Conservation (phyloP, 371 early-diverging fungal genomes). For the Nematocida homosporus region DNA sequence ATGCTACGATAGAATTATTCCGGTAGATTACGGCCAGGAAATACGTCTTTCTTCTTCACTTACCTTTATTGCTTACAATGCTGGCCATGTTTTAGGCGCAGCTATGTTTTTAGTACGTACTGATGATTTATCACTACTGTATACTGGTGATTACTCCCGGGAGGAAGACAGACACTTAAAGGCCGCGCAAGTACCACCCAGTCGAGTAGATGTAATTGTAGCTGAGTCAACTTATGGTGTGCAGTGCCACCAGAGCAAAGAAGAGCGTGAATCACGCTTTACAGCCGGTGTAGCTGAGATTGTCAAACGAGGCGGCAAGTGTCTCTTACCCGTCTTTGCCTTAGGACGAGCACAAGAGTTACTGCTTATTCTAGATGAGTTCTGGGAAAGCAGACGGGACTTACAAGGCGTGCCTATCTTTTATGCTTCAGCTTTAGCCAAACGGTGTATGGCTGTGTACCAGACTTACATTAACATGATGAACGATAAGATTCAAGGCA, state of each 20-base stretch:
- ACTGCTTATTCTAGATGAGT: slow-evolving; percentile 93
- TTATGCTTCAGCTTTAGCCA: slow-evolving; percentile 91
- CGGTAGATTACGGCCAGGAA: slow-evolving; percentile 91
- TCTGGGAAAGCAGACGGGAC: slow-evolving; percentile 90
- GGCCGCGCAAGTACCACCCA: slow-evolving; percentile 85
- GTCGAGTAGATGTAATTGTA: slow-evolving; percentile 83
- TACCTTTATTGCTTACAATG: slow-evolving; percentile 89
- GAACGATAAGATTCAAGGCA: slow-evolving; percentile 88
- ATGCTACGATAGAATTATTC: slow-evolving; percentile 86
- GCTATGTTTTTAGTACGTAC: slow-evolving; percentile 98
- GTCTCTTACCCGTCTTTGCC: slow-evolving; percentile 96
- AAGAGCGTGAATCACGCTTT: slow-evolving; percentile 74
- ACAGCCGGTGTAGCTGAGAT: slow-evolving; percentile 75
- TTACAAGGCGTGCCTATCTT: slow-evolving; percentile 85
- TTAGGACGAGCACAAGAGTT: slow-evolving; percentile 97
- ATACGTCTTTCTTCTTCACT: slow-evolving; percentile 89
- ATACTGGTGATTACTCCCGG: slow-evolving; percentile 98
- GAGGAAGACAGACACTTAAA: slow-evolving; percentile 99
- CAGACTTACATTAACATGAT: slow-evolving; percentile 98
- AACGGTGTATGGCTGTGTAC: slow-evolving; percentile 94
- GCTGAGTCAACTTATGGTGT: slow-evolving; percentile 98
- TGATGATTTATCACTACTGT: slow-evolving; percentile 86
- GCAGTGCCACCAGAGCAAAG: slow-evolving; percentile 87
- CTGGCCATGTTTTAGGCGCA: slow-evolving; percentile 98
- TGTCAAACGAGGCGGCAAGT: slow-evolving; percentile 88